phyloP scores from a whole-genome alignment of 2,329 filamentous ascomycete genomes.

The Aplosporella prunicola region DNA sequence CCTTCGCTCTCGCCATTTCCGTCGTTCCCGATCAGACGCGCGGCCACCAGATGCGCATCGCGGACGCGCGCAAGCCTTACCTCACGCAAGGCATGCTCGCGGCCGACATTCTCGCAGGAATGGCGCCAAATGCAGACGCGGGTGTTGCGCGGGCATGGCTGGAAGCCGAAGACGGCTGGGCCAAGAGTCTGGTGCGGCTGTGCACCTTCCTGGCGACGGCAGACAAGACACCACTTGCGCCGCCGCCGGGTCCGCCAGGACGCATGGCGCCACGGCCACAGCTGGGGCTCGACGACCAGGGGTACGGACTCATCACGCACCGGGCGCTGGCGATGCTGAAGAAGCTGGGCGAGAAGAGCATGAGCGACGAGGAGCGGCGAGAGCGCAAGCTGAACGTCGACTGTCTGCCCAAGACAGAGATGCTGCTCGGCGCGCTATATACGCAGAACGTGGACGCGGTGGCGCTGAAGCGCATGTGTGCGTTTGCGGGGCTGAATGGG shows the following conservation, averaged over 20 bases:
- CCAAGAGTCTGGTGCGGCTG: slow-evolving; percentile 66
- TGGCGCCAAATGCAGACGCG: slow-evolving; percentile 62
- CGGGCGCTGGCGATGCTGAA: slow-evolving; percentile 39
- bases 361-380: slow-evolving; percentile 22
- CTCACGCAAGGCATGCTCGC: slow-evolving; percentile 87
- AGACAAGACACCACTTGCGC: slow-evolving; percentile 14
- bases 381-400: slow-evolving; percentile 17
- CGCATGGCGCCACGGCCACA: slow-evolving; percentile 16
- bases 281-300: slow-evolving; percentile 26
- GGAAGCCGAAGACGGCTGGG: slow-evolving; percentile 72
- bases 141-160: slow-evolving; percentile 72
- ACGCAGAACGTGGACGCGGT: slow-evolving; percentile 34
- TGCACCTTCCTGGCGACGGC: slow-evolving; percentile 52
- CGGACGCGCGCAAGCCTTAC: slow-evolving; percentile 78
- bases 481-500: slow-evolving; percentile 27
- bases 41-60: slow-evolving; percentile 51
- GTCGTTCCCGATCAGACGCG: slow-evolving; percentile 67
- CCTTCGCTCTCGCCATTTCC: slow-evolving; percentile 79
- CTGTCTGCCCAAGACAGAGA: slow-evolving; percentile 34
- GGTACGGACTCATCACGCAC: slow-evolving; percentile 33
- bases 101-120: slow-evolving; percentile 74
- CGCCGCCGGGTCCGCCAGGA: neutral
- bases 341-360: slow-evolving; percentile 36
- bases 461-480: slow-evolving; percentile 33
- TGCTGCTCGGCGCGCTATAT: slow-evolving; percentile 38